A percentile compares a stretch with the other conserved stretches of the same genome.
Conservation (phyloP, 108 stramenopile species). For the Nitzschia putrida region DNA sequence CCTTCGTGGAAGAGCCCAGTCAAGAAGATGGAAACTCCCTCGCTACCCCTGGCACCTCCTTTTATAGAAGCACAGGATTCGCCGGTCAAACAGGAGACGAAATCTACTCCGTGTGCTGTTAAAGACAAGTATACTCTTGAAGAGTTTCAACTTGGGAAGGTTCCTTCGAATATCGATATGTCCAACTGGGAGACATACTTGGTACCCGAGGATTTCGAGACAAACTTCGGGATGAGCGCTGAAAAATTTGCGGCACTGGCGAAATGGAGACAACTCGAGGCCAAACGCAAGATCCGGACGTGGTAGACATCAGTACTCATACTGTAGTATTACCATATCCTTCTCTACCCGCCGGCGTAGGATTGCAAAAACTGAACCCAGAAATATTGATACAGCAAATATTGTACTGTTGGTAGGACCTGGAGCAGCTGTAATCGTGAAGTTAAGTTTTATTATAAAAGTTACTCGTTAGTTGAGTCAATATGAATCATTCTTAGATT, state of each 20-base stretch:
- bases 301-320: slow-evolving; percentile 18
- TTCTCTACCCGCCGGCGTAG: too few species aligned
- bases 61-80: background rate
- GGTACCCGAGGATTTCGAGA: slow-evolving; percentile 10
- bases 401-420: background rate
- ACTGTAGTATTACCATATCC: too few species aligned
- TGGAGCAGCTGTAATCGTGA: too few species aligned
- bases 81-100: background rate
- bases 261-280: slow-evolving; percentile 14
- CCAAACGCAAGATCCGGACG: slow-evolving; percentile 7
- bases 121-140: slow-evolving; percentile 11
- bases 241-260: slow-evolving; percentile 5
- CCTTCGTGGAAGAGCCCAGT: slow-evolving; percentile 11
- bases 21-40: background rate
- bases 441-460: too few species aligned
- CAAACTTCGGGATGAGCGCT: slow-evolving; percentile 12
- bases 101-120: background rate
- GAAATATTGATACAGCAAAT: background rate
- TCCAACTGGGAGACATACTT: slow-evolving; percentile 13
- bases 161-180: slow-evolving; percentile 3
- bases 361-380: background rate
- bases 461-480: too few species aligned
- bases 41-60: background rate
- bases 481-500: too few species aligned
- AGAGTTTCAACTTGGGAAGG: slow-evolving; percentile 18